These are phyloP conservation scores for Symbiotaphrina buchneri DNA, from an alignment of 495 filamentous ascomycete genomes.

Conservation along the genomic window DNA sequence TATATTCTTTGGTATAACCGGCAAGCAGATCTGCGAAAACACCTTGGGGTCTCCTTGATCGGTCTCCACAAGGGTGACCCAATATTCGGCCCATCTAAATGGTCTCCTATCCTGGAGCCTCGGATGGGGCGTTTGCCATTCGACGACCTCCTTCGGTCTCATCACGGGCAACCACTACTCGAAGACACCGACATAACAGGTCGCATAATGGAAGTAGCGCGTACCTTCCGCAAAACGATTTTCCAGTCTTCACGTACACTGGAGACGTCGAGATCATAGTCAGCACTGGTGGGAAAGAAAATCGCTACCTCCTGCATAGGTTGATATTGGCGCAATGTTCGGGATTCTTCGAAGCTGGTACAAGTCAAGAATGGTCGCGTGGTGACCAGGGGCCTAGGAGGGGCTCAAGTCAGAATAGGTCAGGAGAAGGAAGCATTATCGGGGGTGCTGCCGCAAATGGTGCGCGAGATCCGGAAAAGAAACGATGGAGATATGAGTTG, in stretches of 20 bases:
- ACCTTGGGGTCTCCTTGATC: too few relatives aligned
- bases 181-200: conserved; percentile 49
- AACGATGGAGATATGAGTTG: conserved; percentile 68
- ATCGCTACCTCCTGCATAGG: conserved; percentile 65
- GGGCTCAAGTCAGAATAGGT: conserved; percentile 17
- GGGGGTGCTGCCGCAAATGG: conserved; percentile 7
- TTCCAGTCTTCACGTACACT: conserved; percentile 71
- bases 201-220: conserved; percentile 50
- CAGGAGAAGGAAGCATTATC: conserved; percentile 31
- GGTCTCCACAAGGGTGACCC: too few relatives aligned
- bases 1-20: too few relatives aligned
- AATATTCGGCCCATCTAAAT: too few relatives aligned
- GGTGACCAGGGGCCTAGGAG: conserved; percentile 13
- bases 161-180: conserved; percentile 30
- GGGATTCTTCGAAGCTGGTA: conserved; percentile 81
- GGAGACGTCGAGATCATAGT: conserved; percentile 84
- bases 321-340: conserved; percentile 73
- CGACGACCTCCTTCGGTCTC: conserved; percentile 35
- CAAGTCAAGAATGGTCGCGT: conserved; percentile 65
- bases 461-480: conserved; percentile 17
- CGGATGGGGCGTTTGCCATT: conserved; percentile 25
- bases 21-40: too few relatives aligned
- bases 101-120: conserved; percentile 51
- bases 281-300: conserved; percentile 44
- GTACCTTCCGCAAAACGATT: conserved; percentile 64